phyloP scores from a whole-genome alignment of 2,329 filamentous ascomycete species.

The Cercospora sp. region DNA sequence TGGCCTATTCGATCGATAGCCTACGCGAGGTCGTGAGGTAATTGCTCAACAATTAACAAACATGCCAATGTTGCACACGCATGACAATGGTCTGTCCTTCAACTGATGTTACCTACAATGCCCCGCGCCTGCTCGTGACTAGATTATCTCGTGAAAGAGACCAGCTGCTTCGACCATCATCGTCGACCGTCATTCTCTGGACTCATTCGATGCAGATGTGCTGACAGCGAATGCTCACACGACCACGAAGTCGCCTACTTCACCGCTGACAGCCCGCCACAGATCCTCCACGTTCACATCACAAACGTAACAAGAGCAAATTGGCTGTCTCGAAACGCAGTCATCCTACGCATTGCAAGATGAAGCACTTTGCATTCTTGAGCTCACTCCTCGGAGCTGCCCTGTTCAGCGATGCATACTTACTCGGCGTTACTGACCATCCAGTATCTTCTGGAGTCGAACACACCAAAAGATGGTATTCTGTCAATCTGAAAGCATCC shows the following conservation, averaged over 20 bases:
- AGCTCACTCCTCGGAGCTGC: not conserved
- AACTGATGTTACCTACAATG: not conserved
- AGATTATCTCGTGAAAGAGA: not conserved
- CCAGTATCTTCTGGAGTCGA: not conserved
- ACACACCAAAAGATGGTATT: not conserved
- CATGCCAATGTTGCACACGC: not conserved
- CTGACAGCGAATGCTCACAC: not conserved
- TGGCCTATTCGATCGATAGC: not conserved
- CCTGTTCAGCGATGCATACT: not conserved
- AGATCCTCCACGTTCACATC: not conserved
- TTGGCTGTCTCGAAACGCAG: not conserved
- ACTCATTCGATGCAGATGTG: not conserved
- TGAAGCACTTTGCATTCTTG: not conserved
- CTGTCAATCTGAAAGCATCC: not conserved
- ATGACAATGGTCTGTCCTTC: not conserved
- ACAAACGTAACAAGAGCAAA: not conserved
- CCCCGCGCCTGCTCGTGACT: not conserved
- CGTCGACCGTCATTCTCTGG: not conserved
- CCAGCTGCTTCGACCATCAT: not conserved
- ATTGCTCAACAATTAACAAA: not conserved
- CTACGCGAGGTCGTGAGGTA: not conserved
- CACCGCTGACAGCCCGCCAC: not conserved
- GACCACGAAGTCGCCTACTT: not conserved
- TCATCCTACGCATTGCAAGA: not conserved
- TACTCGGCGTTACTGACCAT: not conserved